Base-by-base conservation (phyloP, 192 early-diverging fungal species). In the Podila horticola region DNA sequence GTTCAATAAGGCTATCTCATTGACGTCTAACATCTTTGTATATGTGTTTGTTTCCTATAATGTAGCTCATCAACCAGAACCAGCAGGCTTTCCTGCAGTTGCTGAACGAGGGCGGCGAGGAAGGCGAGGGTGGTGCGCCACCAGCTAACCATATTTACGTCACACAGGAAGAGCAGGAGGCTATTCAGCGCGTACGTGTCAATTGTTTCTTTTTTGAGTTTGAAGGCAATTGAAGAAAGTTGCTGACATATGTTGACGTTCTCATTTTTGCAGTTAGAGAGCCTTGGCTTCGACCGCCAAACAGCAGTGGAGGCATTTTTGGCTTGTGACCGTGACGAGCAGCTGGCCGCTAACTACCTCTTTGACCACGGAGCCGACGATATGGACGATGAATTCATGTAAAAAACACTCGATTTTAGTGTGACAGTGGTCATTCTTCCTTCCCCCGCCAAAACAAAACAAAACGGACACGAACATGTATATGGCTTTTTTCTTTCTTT, bases 321-420 rank as follows among this genome's bases (percentile, higher is more conserved):
- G 86, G 95, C 95, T 19, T 99, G 98, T 79, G 98, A 99, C 67
- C 97, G 97, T 84, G 96, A 98, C 84, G 98, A 99, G 87, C 94
- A 99, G 79, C 82, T 97, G 75, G 94, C 98, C 1, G 98, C 97
- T 20, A 98, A 98, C 84, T 98, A 94, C 82, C 74, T 99, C 79
- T 96, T 98, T 84, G 96, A 98, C 34, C 88, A 94, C 64, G 86
- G 86, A 12, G 28, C 85, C 52, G 91, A 94, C 19, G 89, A 92
- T 26, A 66, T 67, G 69, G 70, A 81, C 10, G 76, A 81, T 49
- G 76, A 73, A 22, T 29, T 63, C 33, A 59, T 64, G 31, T 71
- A 77, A 58, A 77, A 49, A 0, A 8, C 10, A 5, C 48, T 7
- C 26, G 20, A 31, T 28, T 30, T 65, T 51, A 17, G 41, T 45